Conservation (phyloP, 306 rosid species). For the Herpetospermum pedunculosum region DNA sequence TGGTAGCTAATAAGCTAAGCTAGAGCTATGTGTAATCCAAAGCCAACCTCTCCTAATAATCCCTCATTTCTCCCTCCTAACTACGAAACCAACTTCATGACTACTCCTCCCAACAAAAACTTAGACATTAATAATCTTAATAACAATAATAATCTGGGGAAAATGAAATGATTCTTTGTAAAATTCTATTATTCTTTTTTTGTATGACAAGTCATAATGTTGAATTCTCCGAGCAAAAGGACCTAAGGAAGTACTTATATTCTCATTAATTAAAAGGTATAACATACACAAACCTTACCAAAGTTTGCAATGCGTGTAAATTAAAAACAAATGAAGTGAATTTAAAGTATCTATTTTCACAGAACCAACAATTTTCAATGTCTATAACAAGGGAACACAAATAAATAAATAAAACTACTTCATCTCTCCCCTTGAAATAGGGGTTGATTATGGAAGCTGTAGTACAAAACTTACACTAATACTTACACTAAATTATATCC, state of each 20-base stretch:
- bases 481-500: too few species aligned
- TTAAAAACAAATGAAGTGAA: not conserved
- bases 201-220: too few species aligned
- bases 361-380: not conserved
- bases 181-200: too few species aligned
- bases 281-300: too few species aligned
- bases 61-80: conserved; percentile 35
- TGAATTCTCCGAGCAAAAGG: too few species aligned
- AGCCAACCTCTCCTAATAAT: conserved; percentile 44
- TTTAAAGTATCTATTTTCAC: not conserved
- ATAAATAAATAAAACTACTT: not conserved
- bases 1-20: not conserved
- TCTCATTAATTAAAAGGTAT: not conserved
- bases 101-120: conserved; percentile 18
- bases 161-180: too few species aligned
- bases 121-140: not conserved
- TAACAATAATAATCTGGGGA: not conserved
- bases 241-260: not conserved
- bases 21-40: conserved; percentile 45
- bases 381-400: not conserved
- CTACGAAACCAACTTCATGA: conserved; percentile 34
- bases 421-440: not conserved
- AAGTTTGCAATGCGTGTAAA: not conserved
- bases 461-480: not conserved
- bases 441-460: not conserved